Evolutionary conservation across 345 rosid genomes (phyloP), one percentile per base, ranked within the genome.

Genomic region (Moricandia arvensis): DNA sequence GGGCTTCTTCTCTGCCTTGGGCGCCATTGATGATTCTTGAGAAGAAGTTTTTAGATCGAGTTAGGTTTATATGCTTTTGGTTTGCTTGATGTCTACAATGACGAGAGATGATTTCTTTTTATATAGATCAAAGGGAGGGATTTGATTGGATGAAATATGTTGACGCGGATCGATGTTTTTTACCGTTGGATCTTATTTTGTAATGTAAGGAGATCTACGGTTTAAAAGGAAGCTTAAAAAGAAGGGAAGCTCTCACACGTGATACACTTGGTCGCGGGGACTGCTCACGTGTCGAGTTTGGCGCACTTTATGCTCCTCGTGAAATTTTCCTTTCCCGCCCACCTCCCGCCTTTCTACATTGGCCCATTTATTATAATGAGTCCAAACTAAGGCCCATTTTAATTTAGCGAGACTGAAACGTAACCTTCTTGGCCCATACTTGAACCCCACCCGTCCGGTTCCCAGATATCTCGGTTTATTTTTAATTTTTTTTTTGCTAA

Each of bases 131-230:
- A 0, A 11, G 0, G 18, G 7, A 77, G 38, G 34, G 55, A 59
- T 77, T 1, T 71, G 68, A 77, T 58, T 77, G 76, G 80, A 1
- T 34, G 2, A 4, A 45, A 58, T 47, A 5, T 0, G 1, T 58
- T 33, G 72, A 71, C 57, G 67, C 68, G 45, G 80, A 77, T 77
- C 68, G 68, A 5, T 0, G 0, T 6, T 0, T 45, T 0, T 0
- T n/a, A 12, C 80, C 80, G 76, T 72, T 71, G 29, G 80, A 77
- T 77, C 49, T 64, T 1, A 4, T 57, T 64, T 70, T n/a, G n/a
- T n/a, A n/a, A n/a, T n/a, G n/a, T n/a, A n/a, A n/a, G n/a, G n/a
- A 57, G 59, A 71, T 77, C 72, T 62, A 77, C 80, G 76, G 76
- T 16, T 6, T 1, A 16, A 13, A 66, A 34, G n/a, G 63, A 71